Base-by-base conservation (phyloP, 805 yeast genomes). In the Kodamaea jinghongensis region DNA sequence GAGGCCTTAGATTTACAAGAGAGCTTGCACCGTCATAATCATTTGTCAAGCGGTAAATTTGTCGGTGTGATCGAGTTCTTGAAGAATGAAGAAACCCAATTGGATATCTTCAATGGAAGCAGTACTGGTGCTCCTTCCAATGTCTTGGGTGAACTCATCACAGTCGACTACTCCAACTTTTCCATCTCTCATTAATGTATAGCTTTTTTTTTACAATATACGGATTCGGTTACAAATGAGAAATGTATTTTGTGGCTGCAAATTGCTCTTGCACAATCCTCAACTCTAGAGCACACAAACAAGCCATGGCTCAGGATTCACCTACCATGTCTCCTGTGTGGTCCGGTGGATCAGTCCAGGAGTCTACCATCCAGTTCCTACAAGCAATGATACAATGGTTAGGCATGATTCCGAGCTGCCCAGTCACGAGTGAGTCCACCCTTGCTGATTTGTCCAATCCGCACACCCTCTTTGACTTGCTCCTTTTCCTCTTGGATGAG, bases 21-120 rank as follows among this genome's bases (percentile, higher is more conserved):
- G 8, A 73, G 67, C 49, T 52, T 79, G 36, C 58, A 59, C 29
- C 60, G 58, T 31, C 80, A 77, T 48, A 69, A 77, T 52, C 70
- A 67, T 31, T 31, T 52, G 6, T 61, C 80, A 2, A 50, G 49
- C 9, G 73, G 71, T 13, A 65, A 70, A 42, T 67, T 79, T 45
- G 50, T 49, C n/a, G 43, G 58, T 10, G 77, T 73, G 10, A 55
- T 73, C 13, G 78, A 74, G 9, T 67, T 61, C 44, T 58, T 76
- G 22, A 60, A 58, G 31, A 59, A 63, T 13, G 75, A 72, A 48
- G 49, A 70, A 29, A 61, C 53, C 22, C 57, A 58, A 25, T 54
- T 48, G 32, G 67, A 64, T 17, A 50, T 47, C 35, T 39, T 61
- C 39, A 50, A 52, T 47, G 48, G 50, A 30, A 17, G 36, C n/a